Evolutionary conservation across 2,329 filamentous ascomycete species (phyloP).

Genomic region (Cercospora canescens): DNA sequence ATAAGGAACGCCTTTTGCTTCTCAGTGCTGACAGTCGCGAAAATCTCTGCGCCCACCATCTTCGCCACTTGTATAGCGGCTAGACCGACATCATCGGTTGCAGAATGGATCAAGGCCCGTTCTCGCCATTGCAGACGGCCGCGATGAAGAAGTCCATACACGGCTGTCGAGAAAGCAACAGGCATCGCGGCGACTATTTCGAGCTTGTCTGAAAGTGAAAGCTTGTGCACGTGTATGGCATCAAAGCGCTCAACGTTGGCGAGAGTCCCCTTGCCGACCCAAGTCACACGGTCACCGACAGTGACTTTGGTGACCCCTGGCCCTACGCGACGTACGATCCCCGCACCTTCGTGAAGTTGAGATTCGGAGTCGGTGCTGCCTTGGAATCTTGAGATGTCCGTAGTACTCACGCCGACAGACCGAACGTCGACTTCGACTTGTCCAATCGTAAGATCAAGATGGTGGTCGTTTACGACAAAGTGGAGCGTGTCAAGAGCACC

Average conservation of each 20-base stretch:
- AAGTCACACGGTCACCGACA: conserved; percentile 29
- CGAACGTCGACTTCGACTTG: not conserved
- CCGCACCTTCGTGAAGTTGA: conserved; percentile 21
- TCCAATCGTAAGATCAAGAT: not conserved
- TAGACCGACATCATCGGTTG: conserved; percentile 29
- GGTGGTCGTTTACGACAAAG: not conserved
- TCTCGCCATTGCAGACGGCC: conserved; percentile 28
- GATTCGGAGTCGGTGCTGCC: not conserved
- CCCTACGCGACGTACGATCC: conserved; percentile 34
- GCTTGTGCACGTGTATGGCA: not conserved
- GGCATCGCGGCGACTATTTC: not conserved
- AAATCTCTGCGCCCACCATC: conserved; percentile 31
- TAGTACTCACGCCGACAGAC: not conserved
- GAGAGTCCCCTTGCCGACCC: conserved; percentile 12
- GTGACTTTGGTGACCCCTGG: conserved; percentile 27
- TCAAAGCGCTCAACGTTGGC: conserved; percentile 14
- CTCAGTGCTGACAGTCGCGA: conserved; percentile 28
- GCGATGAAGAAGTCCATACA: conserved; percentile 1
- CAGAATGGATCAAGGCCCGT: conserved; percentile 34
- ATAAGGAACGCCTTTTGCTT: conserved; percentile 22
- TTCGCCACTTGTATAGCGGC: conserved; percentile 30
- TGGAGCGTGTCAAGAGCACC: not conserved
- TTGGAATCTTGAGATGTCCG: not conserved
- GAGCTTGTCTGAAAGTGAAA: not conserved
- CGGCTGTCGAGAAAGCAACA: not conserved